Percentiles rank a stretch among this genome's conserved stretches.
These are phyloP conservation scores for Leptomonas pyrrhocoris DNA, from an alignment of 208 protist genomes.

Conservation along the genomic window DNA sequence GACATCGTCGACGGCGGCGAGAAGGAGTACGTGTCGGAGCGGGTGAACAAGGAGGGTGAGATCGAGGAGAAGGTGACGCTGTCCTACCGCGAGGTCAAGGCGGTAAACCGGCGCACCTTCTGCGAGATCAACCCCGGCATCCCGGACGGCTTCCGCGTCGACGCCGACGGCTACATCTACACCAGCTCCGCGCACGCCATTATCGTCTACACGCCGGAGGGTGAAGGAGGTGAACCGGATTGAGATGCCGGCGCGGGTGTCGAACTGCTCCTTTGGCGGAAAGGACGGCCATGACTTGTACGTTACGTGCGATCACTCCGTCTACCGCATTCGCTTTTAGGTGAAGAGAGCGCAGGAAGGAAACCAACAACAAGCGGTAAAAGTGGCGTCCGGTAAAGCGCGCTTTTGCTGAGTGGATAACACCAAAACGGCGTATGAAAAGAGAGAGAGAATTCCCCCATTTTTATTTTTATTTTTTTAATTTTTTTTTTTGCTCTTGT, in stretches of 20 bases:
- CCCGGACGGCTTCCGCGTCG: slow-evolving; percentile 36
- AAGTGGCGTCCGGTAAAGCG: too few species aligned
- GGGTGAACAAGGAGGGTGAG: slow-evolving; percentile 30
- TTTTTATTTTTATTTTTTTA: too few species aligned
- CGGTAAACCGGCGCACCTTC: slow-evolving; percentile 30
- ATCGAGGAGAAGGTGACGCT: slow-evolving; percentile 23
- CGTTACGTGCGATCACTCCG: slow-evolving; percentile 28
- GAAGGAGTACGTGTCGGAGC: slow-evolving; percentile 24
- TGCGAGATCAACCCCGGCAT: slow-evolving; percentile 29
- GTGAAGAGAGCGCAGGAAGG: neutral
- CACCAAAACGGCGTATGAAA: neutral
- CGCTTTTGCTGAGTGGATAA: too few species aligned
- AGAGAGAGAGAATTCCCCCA: too few species aligned
- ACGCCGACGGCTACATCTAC: slow-evolving; percentile 36
- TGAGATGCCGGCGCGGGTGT: slow-evolving; percentile 23
- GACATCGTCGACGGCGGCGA: slow-evolving; percentile 28
- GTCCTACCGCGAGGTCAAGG: slow-evolving; percentile 26
- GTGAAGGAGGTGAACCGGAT: slow-evolving; percentile 37
- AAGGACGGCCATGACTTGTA: slow-evolving; percentile 28
- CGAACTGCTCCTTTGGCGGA: slow-evolving; percentile 39
- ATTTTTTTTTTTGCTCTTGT: too few species aligned
- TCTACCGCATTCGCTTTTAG: slow-evolving; percentile 35
- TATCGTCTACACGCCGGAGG: slow-evolving; percentile 25
- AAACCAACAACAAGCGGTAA: neutral
- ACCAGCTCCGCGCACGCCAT: slow-evolving; percentile 34